Evolutionary conservation across 306 rosid genomes (phyloP), one percentile per base, ranked within the genome.

Genomic region (Herpetospermum pedunculosum): DNA sequence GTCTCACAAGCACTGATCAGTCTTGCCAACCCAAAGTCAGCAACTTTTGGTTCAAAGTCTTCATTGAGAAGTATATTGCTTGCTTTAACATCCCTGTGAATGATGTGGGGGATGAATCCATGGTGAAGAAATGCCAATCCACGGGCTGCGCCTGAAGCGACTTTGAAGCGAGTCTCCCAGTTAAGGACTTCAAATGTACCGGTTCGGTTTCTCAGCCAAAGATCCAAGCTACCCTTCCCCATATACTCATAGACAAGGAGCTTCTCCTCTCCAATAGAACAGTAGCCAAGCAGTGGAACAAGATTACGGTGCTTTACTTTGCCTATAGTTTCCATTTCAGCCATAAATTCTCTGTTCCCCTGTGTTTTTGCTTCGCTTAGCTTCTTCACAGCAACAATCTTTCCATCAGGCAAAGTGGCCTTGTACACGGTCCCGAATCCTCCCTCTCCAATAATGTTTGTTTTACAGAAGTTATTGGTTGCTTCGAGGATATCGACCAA

Each of bases 281-380:
- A 95, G 81, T 95, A 95, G 10, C 99, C 99, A 18, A 95, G 92
- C 80, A 95, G 73, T 34, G 92, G 80, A 37, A 95, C 97, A 1
- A 95, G 96, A 48, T 95, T 95, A 34, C 83, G 86, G 81, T 95
- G 99, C 84, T 91, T 91, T 54, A 95, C 97, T 85, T 95, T 95
- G 49, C 99, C 99, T 47, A 95, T 75, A 50, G 99, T 95, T 77
- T 95, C 99, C 99, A 95, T 95, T 84, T 95, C 99, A 2, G 99
- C 99, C 18, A 87, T 85, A 67, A 95, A 95, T 76, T 95, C 99
- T 0, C 99, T 88, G 18, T 89, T 89, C 23, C 99, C 99, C 83
- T 95, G 99, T 11, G 96, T 89, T 81, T 95, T 95, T 16, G 94
- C 94, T 76, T 91, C 96, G 10, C 96, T 92, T 13, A 95, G 89